Conservation (phyloP, 2,329 filamentous ascomycete species). For the Pseudocercospora pini-densiflorae region DNA sequence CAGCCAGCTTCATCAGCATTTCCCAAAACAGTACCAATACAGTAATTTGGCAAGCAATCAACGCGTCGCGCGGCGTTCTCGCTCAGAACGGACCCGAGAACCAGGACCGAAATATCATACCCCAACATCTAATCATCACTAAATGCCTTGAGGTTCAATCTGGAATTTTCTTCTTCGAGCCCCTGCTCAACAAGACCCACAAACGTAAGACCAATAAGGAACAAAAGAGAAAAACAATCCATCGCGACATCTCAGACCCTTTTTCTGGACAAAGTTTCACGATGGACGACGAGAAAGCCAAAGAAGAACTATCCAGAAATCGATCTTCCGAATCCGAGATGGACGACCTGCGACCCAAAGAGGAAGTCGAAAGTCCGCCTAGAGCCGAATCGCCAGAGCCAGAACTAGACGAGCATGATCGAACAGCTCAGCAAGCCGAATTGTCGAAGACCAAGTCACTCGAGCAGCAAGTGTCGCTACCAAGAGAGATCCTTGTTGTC, state of each 20-base stretch:
- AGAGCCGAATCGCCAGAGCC: slow-evolving; percentile 19
- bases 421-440: slow-evolving; percentile 3
- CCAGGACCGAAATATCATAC: not conserved
- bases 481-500: slow-evolving; percentile 37
- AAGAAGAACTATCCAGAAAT: not conserved
- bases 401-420: slow-evolving; percentile 16
- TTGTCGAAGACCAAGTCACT: slow-evolving; percentile 31
- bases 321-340: slow-evolving; percentile 1
- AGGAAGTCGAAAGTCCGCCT: slow-evolving; percentile 25
- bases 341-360: slow-evolving; percentile 4
- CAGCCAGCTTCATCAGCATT: not conserved
- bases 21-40: not conserved
- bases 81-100: not conserved
- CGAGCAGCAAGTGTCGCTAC: slow-evolving; percentile 34
- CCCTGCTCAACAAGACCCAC: not conserved
- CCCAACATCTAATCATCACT: not conserved
- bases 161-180: not conserved
- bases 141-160: not conserved
- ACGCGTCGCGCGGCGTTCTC: not conserved
- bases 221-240: not conserved
- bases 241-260: not conserved
- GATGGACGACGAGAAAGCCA: slow-evolving; percentile 10
- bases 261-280: not conserved
- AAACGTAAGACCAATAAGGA: not conserved
- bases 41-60: not conserved